phyloP scores from a whole-genome alignment of 331 rosid genomes.

The Stylosanthes scabra region DNA sequence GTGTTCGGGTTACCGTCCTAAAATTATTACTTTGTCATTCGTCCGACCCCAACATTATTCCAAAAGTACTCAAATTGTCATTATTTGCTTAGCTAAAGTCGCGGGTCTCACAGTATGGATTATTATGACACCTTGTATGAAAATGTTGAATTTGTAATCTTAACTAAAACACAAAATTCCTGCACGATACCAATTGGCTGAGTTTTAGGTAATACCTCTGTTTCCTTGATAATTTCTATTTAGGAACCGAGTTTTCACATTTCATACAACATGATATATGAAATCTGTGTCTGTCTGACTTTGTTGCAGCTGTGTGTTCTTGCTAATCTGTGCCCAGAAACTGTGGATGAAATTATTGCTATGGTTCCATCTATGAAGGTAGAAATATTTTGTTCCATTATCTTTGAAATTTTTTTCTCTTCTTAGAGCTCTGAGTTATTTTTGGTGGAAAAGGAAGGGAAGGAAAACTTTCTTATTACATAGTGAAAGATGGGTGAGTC shows the following conservation, averaged over 20 bases:
- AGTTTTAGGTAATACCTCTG: conserved; percentile 75
- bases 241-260: neutral
- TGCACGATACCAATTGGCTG: conserved; percentile 14
- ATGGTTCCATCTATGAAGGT: conserved; percentile 99
- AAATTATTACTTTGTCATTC: too few species aligned
- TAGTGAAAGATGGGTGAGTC: too few species aligned
- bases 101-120: too few species aligned
- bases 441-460: neutral
- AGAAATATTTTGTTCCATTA: conserved; percentile 28
- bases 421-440: neutral
- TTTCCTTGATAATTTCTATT: conserved; percentile 9
- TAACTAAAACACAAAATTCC: too few species aligned
- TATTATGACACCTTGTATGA: too few species aligned
- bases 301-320: conserved; percentile 90
- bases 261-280: neutral
- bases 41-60: too few species aligned
- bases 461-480: too few species aligned
- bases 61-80: too few species aligned
- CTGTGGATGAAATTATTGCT: conserved; percentile 99
- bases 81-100: too few species aligned
- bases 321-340: conserved; percentile 99
- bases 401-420: neutral
- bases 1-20: too few species aligned
- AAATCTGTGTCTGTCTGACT: conserved; percentile 27
- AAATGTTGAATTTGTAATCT: too few species aligned